Evolutionary conservation across 1,139 yeast species (phyloP), one percentile per base, ranked within the genome.

Genomic region (Pichia sp.): DNA sequence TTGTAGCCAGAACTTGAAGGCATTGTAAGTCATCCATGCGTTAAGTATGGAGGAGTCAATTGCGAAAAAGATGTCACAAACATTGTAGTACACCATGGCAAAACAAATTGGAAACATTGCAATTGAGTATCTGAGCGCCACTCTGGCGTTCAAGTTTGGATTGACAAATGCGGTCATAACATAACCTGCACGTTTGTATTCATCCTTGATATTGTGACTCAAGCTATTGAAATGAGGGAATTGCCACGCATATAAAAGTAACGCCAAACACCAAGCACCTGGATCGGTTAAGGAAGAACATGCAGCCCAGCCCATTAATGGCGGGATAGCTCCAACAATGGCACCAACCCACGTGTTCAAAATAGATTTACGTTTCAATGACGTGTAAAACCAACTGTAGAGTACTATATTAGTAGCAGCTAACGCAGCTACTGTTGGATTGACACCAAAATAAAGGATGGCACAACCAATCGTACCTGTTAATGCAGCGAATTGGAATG

Each of bases 301-400:
- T 0, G 97, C 96, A 1, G 96, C 96, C 99, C 99, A 93, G 2
- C 99, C 99, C 99, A 93, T 93, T 50, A 95, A 75, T 31, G 99
- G 99, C 1, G 99, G 99, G 41, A 93, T 87, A 0, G 98, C 98
- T 3, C 99, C 99, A 2, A 95, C 99, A 9, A 95, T 67, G 1
- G 99, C 99, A 22, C 99, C 99, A 1, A 93, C 95, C 99, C 99
- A 93, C 0, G 99, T 93, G 68, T 93, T 93, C 44, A 87, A 67
- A 48, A 93, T 93, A 19, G 89, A 83, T 58, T 76, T 80, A 51
- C 99, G 77, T 65, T 93, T 93, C 65, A 95, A 73, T 0, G 97
- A 86, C 0, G 99, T 93, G 70, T 93, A 93, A 1, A 85, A 70
- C 85, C 98, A 91, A 0, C 95, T 83, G 65, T 93, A 93, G 18